Evolutionary conservation across 2,329 filamentous ascomycete genomes (phyloP), one percentile per base, ranked within the genome.

Genomic region (Helicocarpus griseus): DNA sequence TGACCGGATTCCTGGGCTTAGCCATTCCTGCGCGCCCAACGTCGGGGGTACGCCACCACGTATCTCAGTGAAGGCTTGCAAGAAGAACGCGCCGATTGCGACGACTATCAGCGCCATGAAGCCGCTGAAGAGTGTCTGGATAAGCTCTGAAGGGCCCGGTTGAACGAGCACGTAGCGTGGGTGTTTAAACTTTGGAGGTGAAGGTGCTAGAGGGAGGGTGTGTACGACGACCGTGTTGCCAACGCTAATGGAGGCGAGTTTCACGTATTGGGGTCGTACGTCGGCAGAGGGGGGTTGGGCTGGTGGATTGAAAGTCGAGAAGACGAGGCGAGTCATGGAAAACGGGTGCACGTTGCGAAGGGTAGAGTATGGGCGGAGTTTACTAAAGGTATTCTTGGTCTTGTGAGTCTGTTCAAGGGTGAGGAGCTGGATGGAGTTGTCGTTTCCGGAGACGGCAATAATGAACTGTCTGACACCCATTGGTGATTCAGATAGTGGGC

Each of bases 221-320:
- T 95, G 87, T 24, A 95, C 83, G 28, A 86, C 81, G 38, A 89
- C 81, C 0, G 83, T 87, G 65, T 89, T 90, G 54, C 82, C 85
- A 59, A 94, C 82, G 46, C 86, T 89, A 38, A 88, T 85, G 44
- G 86, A 90, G 28, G 87, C 89, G 3, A 95, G 79, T 60, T 87
- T 87, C 58, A 94, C 72, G 61, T 81, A 81, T 59, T 83, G 78
- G 14, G 79, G 74, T 35, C 66, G 63, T 48, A 70, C 71, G 50
- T 71, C 65, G 59, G 73, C 64, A 2, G 69, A 72, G 55, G 77
- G 72, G n/a, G 78, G 66, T 48, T 71, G 62, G 3, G 61, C 52
- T 1, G 78, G 80, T 0, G 78, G 71, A 21, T 66, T 63, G 64
- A 83, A 84, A 13, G 63, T 66, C 6, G 74, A 75, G 57, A 76